Conservation (phyloP, 345 rosid genomes). For the Orychophragmus violaceus region DNA sequence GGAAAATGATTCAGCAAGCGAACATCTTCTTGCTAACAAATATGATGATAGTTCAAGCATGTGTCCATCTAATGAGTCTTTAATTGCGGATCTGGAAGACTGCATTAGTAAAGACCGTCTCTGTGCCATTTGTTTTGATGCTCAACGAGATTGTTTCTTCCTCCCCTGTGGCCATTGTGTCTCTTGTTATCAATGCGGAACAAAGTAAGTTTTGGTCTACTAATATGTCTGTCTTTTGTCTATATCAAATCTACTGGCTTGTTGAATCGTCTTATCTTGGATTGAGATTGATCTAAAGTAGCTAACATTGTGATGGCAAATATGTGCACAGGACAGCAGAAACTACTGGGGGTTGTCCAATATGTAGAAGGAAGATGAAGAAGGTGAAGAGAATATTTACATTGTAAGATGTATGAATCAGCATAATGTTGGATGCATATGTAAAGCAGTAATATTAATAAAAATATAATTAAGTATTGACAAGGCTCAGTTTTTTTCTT, state of each 20-base stretch:
- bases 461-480: neutral
- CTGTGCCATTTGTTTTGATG: slow-evolving; percentile 85
- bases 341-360: slow-evolving; percentile 58
- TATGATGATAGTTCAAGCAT: slow-evolving; percentile 59
- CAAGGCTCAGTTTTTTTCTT: too few relatives aligned
- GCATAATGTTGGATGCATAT: neutral
- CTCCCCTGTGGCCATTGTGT: slow-evolving; percentile 90
- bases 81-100: slow-evolving; percentile 49
- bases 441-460: neutral
- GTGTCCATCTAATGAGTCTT: slow-evolving; percentile 57
- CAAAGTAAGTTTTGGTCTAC: slow-evolving; percentile 21
- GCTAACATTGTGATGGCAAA: neutral
- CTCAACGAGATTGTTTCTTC: slow-evolving; percentile 82
- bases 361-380: slow-evolving; percentile 55
- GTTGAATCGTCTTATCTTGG: neutral
- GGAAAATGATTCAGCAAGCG: slow-evolving; percentile 25
- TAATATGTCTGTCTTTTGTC: neutral
- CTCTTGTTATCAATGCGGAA: slow-evolving; percentile 75
- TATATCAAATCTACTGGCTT: neutral
- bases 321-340: slow-evolving; percentile 49
- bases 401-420: neutral
- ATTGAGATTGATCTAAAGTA: neutral
- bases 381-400: slow-evolving; percentile 66
- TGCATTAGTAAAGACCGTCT: slow-evolving; percentile 39
- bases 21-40: slow-evolving; percentile 50